Evolutionary conservation across 345 rosid genomes (phyloP), one percentile per base, ranked within the genome.

Genomic region (Salix udensis): DNA sequence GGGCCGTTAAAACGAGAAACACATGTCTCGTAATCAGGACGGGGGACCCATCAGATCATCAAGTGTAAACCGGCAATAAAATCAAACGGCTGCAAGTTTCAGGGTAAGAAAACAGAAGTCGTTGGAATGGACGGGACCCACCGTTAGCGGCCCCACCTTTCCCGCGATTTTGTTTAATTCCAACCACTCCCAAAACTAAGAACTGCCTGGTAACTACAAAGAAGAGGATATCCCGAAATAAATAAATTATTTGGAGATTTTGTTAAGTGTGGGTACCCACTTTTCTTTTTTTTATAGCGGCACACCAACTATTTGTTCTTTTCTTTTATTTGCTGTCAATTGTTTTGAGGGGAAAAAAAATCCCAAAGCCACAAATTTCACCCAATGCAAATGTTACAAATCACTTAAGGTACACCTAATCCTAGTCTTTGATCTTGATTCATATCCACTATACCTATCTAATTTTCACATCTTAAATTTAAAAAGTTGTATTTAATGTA

Each of bases 151-250:
- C 73, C 83, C 76, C 78, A 71, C 70, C 75, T 58, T 75, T 82
- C 71, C 73, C 68, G 76, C 82, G 44, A 71, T 42, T 66, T 83
- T 74, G 39, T 77, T 60, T n/a, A 37, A 23, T 62, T 74, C 67
- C 74, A 83, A 76, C 86, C 31, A 81, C 86, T 81, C 78, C 84
- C 24, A 40, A 70, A 70, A 73, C 12, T 30, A 40, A 68, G 74
- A 68, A 77, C 74, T 23, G 65, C 48, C 75, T 42, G 76, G 79
- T 78, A 80, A 80, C 81, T n/a, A 36, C 82, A 67, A 42, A 28
- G 67, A 72, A 72, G 66, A 65, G 44, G 13, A 72, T 66, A 15
- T 28, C 52, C 18, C 37, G 50, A 30, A 3, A 4, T 13, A 19
- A 39, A 19, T 5, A 39, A 16, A 18, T 1, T 39, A 14, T 37